Base-by-base conservation (phyloP, 306 rosid species). In the Canavalia ensiformis region DNA sequence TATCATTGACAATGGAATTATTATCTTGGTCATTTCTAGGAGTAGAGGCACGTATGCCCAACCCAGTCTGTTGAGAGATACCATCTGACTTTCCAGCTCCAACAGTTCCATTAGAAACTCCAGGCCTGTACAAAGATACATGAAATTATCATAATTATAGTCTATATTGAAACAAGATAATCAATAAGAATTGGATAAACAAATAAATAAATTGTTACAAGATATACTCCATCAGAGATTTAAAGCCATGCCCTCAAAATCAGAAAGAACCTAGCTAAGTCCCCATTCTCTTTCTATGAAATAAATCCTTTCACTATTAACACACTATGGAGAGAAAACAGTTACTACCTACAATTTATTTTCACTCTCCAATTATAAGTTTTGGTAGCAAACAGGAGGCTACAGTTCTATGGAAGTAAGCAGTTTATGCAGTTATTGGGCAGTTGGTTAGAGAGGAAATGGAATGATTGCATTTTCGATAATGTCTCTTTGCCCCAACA, bases 71-170 rank as follows among this genome's bases (percentile, higher is more conserved):
- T 84, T 87, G 99, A 75, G 90, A 81, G 85, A 82, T 79, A 77
- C 86, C 93, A 72, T 93, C 99, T 8, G 90, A 87, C 88, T 95
- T 95, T 77, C 94, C 97, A 79, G 85, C 87, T 83, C 90, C 94
- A 80, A 85, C 82, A 74, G 87, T 86, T 83, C 98, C 97, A 87
- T 92, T 89, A 75, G 94, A 77, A 63, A 88, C 87, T 77, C 94
- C 97, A 1, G 90, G 67, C 95, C 99, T 95, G 76, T 52, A 84
- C 55, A 87, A 72, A 86, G 52, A 57, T 55, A 76, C 71, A 72
- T 47, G 60, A 73, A 35, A 74, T 68, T 70, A 74, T 83, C 54
- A 82, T 69, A 83, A 56, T 82, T 66, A 83, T 65, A 65, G 13
- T 56, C 80, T 68, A 82, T 29, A 65, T 77, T 8, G 42, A 29